Base-by-base conservation (phyloP, 2,329 filamentous ascomycete species). In the Fonsecaea pugnacius region DNA sequence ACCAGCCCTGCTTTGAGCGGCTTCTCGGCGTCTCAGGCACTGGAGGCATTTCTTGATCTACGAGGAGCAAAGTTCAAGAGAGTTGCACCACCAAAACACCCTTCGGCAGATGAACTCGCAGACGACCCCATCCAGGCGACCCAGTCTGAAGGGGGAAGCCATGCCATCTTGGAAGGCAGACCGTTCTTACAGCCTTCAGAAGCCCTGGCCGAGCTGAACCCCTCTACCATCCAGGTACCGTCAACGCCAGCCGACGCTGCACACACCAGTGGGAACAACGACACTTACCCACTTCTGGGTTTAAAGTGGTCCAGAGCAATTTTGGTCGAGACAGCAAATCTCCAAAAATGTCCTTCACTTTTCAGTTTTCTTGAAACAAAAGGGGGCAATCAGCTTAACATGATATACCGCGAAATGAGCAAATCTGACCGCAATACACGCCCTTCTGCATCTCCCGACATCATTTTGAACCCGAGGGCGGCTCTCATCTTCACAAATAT, bases 401-500 rank as follows among this genome's bases (percentile, higher is more conserved):
- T 73, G 9, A 54, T 72, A 36, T 74, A 73, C 57, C 72, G 72
- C 21, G 70, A 75, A 40, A 52, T 67, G 38, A 59, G n/a, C 30
- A 27, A 16, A 33, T 21, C 35, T 30, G 48, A 40, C 66, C 48
- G 30, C 9, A 62, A 59, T n/a, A 52, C 46, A 33, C 40, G 46
- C 0, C 77, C 79, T 5, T 89, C 92, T 73, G 89, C 24, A 16
- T 43, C 51, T 43, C 66, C 91, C 2, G 92, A 96, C 70, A 76
- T 96, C 2, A 84, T 89, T 0, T 71, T 93, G 4, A 91, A 91
- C 0, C 87, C 91, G 0, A 81, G 80, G 0, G 86, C 84, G 0
- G 92, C 90, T 0, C 78, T 96, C 2, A 75, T 96, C 0, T 72
- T 90, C 21, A 91, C 91, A 0, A 90, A 85, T 0, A 78, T 93